These are phyloP conservation scores for Pisolithus marmoratus DNA, from an alignment of 768 basidiomycete genomes.

Conservation along the genomic window DNA sequence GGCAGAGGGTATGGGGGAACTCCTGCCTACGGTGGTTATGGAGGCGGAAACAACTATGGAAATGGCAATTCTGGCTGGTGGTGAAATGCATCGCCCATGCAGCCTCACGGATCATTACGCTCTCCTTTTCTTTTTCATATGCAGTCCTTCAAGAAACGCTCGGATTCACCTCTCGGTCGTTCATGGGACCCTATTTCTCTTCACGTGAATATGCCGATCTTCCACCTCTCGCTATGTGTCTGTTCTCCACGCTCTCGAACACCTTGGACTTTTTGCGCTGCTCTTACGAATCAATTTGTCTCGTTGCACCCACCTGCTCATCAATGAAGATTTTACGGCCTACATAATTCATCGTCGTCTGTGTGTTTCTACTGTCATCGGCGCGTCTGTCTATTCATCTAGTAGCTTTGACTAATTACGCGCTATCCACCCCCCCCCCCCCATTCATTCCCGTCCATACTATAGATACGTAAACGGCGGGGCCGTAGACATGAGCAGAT, in stretches of 20 bases:
- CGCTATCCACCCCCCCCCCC: constrained; percentile 22
- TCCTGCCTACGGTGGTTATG: constrained; percentile 15
- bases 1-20: constrained; percentile 43
- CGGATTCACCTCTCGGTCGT: constrained; percentile 11
- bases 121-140: constrained; percentile 3
- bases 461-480: constrained; percentile 39
- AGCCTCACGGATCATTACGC: constrained; percentile 7
- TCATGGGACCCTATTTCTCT: constrained; percentile 15
- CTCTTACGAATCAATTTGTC: constrained; percentile 57
- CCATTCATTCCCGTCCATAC: constrained; percentile 22
- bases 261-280: constrained; percentile 49
- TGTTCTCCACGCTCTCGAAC: constrained; percentile 25
- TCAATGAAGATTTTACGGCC: constrained; percentile 39
- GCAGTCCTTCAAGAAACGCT: constrained; percentile 10
- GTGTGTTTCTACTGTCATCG: constrained; percentile 28
- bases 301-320: constrained; percentile 45
- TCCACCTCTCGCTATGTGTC: constrained; percentile 16
- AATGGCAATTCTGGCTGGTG: constrained; percentile 42
- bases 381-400: constrained; percentile 22
- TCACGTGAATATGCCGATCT: constrained; percentile 13
- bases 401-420: constrained; percentile 5
- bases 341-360: constrained; percentile 34
- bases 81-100: constrained; percentile 25
- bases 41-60: constrained; percentile 19
- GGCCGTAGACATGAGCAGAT: constrained; percentile 43